phyloP scores from a whole-genome alignment of 2,329 filamentous ascomycete species.

The Pseudogymnoascus sp. region DNA sequence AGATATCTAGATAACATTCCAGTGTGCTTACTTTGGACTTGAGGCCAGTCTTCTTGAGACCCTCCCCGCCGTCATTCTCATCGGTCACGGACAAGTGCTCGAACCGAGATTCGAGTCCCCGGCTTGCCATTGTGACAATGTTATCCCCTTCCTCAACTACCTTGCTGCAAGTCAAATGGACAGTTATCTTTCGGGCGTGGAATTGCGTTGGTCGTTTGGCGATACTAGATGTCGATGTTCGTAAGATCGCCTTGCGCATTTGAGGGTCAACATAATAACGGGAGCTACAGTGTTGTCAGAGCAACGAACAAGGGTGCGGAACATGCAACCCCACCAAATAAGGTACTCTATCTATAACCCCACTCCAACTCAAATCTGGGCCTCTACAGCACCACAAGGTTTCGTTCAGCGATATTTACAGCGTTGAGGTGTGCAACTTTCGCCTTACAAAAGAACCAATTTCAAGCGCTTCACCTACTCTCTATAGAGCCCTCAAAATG shows the following conservation, averaged over 20 bases:
- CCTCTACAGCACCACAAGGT: not conserved
- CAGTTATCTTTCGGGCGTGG: not conserved
- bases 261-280: slow-evolving; percentile 7
- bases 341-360: not conserved
- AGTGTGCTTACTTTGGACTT: slow-evolving; percentile 64
- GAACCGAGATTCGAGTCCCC: slow-evolving; percentile 76
- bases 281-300: slow-evolving; percentile 6
- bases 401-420: not conserved
- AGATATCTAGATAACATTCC: slow-evolving; percentile 22
- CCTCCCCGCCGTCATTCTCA: slow-evolving; percentile 63
- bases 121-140: slow-evolving; percentile 54
- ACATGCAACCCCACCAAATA: slow-evolving; percentile 5
- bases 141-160: not conserved
- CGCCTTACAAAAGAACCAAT: not conserved
- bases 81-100: slow-evolving; percentile 86
- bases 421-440: not conserved
- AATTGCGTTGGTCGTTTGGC: not conserved
- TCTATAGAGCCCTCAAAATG: slow-evolving; percentile 17
- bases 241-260: not conserved
- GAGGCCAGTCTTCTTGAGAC: slow-evolving; percentile 44
- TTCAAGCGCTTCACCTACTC: not conserved
- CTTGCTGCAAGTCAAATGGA: not conserved
- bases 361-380: slow-evolving; percentile 7
- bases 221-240: slow-evolving; percentile 5
- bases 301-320: slow-evolving; percentile 3